Percentiles rank a stretch among this genome's conserved stretches.
These are phyloP conservation scores for Nymphaea thermarum DNA, from an alignment of 164 flowering plant species.

Conservation along the genomic window DNA sequence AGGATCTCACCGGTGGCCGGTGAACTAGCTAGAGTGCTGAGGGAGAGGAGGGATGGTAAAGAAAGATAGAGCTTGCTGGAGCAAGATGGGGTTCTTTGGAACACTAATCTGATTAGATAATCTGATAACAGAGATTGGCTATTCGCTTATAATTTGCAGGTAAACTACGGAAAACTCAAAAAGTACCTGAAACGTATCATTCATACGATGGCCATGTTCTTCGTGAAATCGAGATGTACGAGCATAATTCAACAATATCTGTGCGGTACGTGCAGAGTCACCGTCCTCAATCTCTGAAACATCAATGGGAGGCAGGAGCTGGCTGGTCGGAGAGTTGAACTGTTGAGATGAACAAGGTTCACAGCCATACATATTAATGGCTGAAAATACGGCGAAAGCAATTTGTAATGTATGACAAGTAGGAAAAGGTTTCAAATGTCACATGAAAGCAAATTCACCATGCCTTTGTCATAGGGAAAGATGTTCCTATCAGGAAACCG, in stretches of 20 bases:
- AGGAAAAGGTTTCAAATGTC: not conserved
- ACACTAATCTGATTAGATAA: no score
- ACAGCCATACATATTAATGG: not conserved
- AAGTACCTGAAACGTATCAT: constrained; percentile 36
- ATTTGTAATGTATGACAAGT: no score
- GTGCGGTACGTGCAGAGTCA: constrained; percentile 16
- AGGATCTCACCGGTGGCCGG: no score
- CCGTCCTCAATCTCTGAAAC: constrained; percentile 20
- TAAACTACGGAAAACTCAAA: no score
- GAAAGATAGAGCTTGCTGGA: no score
- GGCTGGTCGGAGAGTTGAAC: constrained; percentile 35
- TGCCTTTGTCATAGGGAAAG: constrained; percentile 58
- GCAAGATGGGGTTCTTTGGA: no score
- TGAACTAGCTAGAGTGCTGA: no score
- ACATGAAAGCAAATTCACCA: constrained; percentile 1
- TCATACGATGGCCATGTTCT: constrained; percentile 7
- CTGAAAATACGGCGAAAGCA: no score
- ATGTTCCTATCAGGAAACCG: constrained; percentile 69
- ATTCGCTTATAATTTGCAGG: no score
- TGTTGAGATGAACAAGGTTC: constrained; percentile 20
- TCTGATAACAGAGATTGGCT: not conserved
- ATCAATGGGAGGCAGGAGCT: constrained; percentile 26
- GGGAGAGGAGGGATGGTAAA: no score
- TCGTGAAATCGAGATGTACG: constrained; percentile 12
- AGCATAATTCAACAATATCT: constrained; percentile 15